phyloP scores from a whole-genome alignment of 768 basidiomycete genomes.

The Coprinopsis marcescibilis region DNA sequence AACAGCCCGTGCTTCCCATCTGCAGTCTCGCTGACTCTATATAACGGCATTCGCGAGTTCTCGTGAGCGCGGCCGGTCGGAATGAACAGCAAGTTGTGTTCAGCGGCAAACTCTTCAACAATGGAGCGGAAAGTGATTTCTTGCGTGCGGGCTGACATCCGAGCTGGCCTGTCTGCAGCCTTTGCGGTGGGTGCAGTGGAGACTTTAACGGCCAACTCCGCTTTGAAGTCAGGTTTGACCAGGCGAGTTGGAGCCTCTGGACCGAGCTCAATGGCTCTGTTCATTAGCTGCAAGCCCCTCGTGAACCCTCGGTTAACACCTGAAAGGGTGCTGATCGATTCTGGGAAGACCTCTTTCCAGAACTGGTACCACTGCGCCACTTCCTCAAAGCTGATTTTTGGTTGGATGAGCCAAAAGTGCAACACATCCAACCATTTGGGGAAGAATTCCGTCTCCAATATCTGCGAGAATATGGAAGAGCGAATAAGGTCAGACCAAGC shows the following conservation, averaged over 20 bases:
- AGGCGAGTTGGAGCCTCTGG: constrained; percentile 65
- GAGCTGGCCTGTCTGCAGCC: constrained; percentile 25
- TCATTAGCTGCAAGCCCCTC: constrained; percentile 88
- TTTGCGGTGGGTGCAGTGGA: constrained; percentile 23
- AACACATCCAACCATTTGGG: constrained; percentile 94
- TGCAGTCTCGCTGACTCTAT: constrained; percentile 68
- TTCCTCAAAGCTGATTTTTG: constrained; percentile 82
- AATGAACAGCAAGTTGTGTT: constrained; percentile 84
- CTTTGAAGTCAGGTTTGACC: constrained; percentile 58
- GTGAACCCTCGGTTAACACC: constrained; percentile 79
- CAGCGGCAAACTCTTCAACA: constrained; percentile 84
- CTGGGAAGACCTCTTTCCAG: constrained; percentile 82
- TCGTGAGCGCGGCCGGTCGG: constrained; percentile 84
- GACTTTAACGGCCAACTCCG: constrained; percentile 33
- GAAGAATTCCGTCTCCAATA: constrained; percentile 91
- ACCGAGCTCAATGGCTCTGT: constrained; percentile 85
- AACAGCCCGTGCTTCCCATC: constrained; percentile 85
- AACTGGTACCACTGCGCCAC: constrained; percentile 90
- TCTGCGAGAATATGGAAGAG: constrained; percentile 69
- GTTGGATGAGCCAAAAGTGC: constrained; percentile 90
- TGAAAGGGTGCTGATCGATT: constrained; percentile 55
- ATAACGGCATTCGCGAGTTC: constrained; percentile 83
- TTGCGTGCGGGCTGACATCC: constrained; percentile 48
- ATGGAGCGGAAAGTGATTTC: constrained; percentile 93
- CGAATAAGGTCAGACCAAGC: constrained; percentile 74